Evolutionary conservation across 345 rosid genomes (phyloP).

Genomic region (Luvunga scandens): DNA sequence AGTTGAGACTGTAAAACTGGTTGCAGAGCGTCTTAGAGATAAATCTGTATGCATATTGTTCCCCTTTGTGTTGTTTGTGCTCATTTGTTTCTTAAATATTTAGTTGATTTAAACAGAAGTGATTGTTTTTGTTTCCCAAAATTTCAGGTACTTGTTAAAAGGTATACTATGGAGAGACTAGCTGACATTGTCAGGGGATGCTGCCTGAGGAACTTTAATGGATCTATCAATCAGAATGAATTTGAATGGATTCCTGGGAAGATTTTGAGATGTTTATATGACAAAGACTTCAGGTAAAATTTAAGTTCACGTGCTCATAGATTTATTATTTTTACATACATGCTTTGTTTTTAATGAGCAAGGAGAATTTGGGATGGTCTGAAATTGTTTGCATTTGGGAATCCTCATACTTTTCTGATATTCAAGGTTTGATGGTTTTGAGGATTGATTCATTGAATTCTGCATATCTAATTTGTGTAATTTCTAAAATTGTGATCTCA

Average conservation of each 20-base stretch:
- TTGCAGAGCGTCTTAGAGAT: slow-evolving; percentile 92
- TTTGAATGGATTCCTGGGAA: slow-evolving; percentile 98
- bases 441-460: background rate
- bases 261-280: slow-evolving; percentile 88
- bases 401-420: background rate
- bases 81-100: slow-evolving; percentile 11
- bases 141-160: slow-evolving; percentile 78
- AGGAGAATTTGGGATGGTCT: background rate
- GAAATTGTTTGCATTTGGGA: background rate
- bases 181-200: slow-evolving; percentile 70
- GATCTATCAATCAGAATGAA: slow-evolving; percentile 40
- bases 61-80: slow-evolving; percentile 15
- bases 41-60: slow-evolving; percentile 69
- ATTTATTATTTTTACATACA: background rate
- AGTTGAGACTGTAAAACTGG: slow-evolving; percentile 65
- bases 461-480: background rate
- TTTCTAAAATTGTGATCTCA: background rate
- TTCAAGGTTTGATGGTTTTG: background rate
- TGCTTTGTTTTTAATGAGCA: background rate
- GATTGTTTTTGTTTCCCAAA: slow-evolving; percentile 10
- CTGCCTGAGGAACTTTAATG: slow-evolving; percentile 52
- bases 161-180: slow-evolving; percentile 83
- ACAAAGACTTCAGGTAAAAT: slow-evolving; percentile 86
- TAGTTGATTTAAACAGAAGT: background rate
- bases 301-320: background rate